Conservation (phyloP, 75 land plant genomes). For the Cryptomeria japonica region DNA sequence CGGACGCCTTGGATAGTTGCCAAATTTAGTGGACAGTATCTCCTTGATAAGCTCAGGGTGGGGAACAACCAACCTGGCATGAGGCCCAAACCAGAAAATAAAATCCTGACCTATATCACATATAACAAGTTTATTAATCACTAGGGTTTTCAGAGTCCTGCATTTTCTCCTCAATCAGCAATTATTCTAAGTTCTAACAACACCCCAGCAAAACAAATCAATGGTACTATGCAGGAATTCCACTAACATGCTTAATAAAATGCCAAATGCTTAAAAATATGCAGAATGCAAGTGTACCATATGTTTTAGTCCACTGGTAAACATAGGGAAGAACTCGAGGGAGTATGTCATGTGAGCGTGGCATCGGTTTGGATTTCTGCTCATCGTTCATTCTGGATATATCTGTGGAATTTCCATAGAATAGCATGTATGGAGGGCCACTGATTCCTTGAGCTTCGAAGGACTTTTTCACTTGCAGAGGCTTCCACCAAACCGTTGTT, state of each 20-base stretch:
- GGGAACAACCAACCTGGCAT: constrained; percentile 34
- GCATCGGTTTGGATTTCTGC: background rate
- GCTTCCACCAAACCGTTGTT: constrained; percentile 5
- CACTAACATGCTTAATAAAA: background rate
- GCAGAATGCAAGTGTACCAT: background rate
- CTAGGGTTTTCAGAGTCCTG: too few species aligned
- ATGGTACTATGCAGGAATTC: background rate
- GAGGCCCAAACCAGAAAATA: constrained; percentile 47
- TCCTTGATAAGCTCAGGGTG: constrained; percentile 45
- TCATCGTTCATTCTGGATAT: background rate
- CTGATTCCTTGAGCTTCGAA: constrained; percentile 1
- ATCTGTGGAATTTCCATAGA: background rate
- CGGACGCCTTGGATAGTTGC: background rate
- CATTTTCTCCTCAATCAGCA: too few species aligned
- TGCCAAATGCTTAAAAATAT: background rate
- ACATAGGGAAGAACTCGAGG: constrained; percentile 14
- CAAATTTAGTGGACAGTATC: constrained; percentile 26
- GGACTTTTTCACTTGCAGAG: background rate
- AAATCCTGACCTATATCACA: constrained; percentile 27
- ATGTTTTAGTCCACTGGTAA: constrained; percentile 3
- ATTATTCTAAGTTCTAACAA: too few species aligned
- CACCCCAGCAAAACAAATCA: too few species aligned
- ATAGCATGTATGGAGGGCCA: background rate
- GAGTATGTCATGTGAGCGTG: constrained; percentile 9
- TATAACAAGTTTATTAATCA: background rate